A percentile compares a stretch with the other conserved stretches of the same genome.
phyloP scores from a whole-genome alignment of 73 alveolate genomes.

The Urostyla sp. region DNA sequence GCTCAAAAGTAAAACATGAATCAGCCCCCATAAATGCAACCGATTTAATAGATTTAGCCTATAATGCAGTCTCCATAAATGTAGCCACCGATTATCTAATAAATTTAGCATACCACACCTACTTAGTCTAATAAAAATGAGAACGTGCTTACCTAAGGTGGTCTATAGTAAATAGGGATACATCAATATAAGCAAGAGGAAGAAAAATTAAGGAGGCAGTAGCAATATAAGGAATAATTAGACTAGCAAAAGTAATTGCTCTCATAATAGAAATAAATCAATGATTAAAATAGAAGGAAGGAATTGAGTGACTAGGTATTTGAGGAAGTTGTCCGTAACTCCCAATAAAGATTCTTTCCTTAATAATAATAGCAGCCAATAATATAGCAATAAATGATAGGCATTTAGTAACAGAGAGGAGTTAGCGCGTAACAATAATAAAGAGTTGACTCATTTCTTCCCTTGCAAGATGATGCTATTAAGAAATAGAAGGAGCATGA shows the following conservation, averaged over 20 bases:
- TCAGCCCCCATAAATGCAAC: too few species aligned
- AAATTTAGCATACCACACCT: too few species aligned
- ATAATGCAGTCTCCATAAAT: too few species aligned
- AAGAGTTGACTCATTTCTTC: not conserved
- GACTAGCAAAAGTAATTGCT: not conserved
- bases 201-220: constrained; percentile 17
- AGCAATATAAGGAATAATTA: constrained; percentile 7
- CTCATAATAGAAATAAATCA: not conserved
- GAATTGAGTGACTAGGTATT: constrained; percentile 49
- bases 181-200: not conserved
- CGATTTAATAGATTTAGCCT: too few species aligned
- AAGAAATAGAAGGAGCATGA: constrained; percentile 19
- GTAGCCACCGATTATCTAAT: too few species aligned
- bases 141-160: not conserved
- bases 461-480: constrained; percentile 1
- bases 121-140: not conserved
- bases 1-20: constrained; percentile 6
- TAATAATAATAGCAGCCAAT: not conserved
- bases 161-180: constrained; percentile 33
- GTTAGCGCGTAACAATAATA: not conserved
- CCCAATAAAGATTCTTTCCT: constrained; percentile 11
- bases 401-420: not conserved
- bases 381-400: not conserved
- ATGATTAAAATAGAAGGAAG: constrained; percentile 12
- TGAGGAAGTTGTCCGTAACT: constrained; percentile 1